Base-by-base conservation (phyloP, 768 basidiomycete genomes). In the Leccinellum albellum region DNA sequence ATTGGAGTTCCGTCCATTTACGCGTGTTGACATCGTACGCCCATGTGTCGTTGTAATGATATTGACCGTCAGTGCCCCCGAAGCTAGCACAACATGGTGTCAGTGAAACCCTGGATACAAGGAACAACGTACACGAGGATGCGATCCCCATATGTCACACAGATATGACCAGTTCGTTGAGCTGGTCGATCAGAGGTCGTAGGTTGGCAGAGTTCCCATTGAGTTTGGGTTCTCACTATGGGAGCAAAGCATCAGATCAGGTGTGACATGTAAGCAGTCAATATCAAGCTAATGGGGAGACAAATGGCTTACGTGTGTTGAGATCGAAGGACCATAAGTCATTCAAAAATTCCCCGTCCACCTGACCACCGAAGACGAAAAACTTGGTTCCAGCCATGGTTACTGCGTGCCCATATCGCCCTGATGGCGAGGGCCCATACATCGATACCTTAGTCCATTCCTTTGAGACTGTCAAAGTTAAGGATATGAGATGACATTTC, bases 11-110 rank as follows among this genome's bases (percentile, higher is more conserved):
- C 4, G 88, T 81, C 97, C 97, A 99, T 46, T 74, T 82, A 53
- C 82, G 80, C 0, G 91, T 88, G 37, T 78, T 79, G 51, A 94
- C 76, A 70, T 96, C 93, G 73, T 91, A 98, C 2, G 86, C 80
- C 97, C 97, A 99, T 7, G 94, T 98, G 70, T 99, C 97, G 72
- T 98, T 99, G 76, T 99, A 99, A 70, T 98, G 97, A 73, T 89
- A 98, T 69, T 88, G 86, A n/a, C 95, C 95, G 68, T 99, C 97
- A 13, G 97, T 99, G 48, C 97, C 97, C 31, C 97, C 97, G 64
- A 99, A 98, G 50, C 91, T 95, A 53, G 37, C 10, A 53, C 31
- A 60, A 50, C n/a, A 53, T 24, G n/a, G 50, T 44, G 47, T 57
- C n/a, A 64, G 61, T 58, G 9, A 66, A 58, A 56, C 35, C 14